A percentile compares a stretch with the other conserved stretches of the same genome.
Evolutionary conservation across 2,329 filamentous ascomycete genomes (phyloP).

Genomic region (Hypoxylon sp.): DNA sequence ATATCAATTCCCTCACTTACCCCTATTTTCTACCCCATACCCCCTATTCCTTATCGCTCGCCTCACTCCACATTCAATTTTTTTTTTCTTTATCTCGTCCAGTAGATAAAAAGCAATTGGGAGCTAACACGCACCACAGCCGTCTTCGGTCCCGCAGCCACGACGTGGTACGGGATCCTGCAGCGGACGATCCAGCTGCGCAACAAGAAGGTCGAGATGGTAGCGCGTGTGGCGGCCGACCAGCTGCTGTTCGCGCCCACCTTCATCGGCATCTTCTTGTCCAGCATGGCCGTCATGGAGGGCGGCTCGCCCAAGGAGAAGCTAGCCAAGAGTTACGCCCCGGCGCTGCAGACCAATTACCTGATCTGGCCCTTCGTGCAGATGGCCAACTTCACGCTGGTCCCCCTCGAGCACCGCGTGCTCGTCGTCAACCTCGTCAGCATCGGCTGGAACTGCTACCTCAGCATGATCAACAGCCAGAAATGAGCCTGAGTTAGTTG

Average conservation of each 20-base stretch:
- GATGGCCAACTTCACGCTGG: slow-evolving; percentile 86
- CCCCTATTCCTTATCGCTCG: slow-evolving; percentile 3
- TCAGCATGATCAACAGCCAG: slow-evolving; percentile 72
- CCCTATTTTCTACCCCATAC: slow-evolving; percentile 24
- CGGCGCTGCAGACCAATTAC: slow-evolving; percentile 86
- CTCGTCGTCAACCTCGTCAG: slow-evolving; percentile 88
- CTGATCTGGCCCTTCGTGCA: slow-evolving; percentile 91
- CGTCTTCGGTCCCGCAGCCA: slow-evolving; percentile 89
- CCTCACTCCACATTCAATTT: slow-evolving; percentile 2
- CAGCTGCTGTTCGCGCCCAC: slow-evolving; percentile 87
- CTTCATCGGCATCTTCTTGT: slow-evolving; percentile 86
- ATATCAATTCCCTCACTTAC: slow-evolving; percentile 13
- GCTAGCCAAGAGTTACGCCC: slow-evolving; percentile 77
- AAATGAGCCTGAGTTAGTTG: slow-evolving; percentile 25
- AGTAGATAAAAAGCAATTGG: slow-evolving; percentile 8
- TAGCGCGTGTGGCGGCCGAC: slow-evolving; percentile 84
- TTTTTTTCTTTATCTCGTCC: neutral
- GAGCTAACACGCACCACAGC: slow-evolving; percentile 59
- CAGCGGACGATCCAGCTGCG: slow-evolving; percentile 76
- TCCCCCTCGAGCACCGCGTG: slow-evolving; percentile 86
- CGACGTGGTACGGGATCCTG: slow-evolving; percentile 88
- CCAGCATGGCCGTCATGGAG: slow-evolving; percentile 87
- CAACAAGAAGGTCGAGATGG: slow-evolving; percentile 77
- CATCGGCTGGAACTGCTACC: slow-evolving; percentile 76
- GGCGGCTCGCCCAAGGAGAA: slow-evolving; percentile 75